Evolutionary conservation across 768 basidiomycete species (phyloP), one percentile per base, ranked within the genome.

Genomic region (Lactifluus subvellereus): DNA sequence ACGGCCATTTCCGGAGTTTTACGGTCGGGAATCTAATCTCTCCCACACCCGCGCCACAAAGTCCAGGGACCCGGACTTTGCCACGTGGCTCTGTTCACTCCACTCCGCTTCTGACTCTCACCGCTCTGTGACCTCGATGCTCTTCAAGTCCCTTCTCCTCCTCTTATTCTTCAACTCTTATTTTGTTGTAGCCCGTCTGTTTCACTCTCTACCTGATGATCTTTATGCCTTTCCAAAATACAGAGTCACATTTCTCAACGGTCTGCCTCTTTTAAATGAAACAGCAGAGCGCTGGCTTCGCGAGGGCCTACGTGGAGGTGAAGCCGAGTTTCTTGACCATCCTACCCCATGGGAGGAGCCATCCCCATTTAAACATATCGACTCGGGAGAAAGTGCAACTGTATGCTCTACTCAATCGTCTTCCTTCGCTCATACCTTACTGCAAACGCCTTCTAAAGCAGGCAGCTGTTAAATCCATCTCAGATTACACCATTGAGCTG

Each of bases 201-300:
- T 86, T 33, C 85, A 90, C 70, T 84, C 87, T 9, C 79, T 91
- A 51, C 90, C 91, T 33, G 88, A 92, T 69, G 91, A 94, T 69
- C 78, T 84, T 16, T 82, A 84, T 72, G 86, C 91, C 0, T 91
- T 87, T 71, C 92, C 91, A 66, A 94, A 94, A 72, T 88, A 84
- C 71, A 81, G 83, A 47, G 86, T 94, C 64, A 76, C 84, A 45
- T 94, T 90, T 74, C 82, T 94, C 70, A 89, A 90, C 71, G 81
- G 82, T 61, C 81, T 85, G n/a, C 91, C 91, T 32, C 75, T 94
- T 66, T 73, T 79, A 30, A 86, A 87, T 68, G 77, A 87, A 53
- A 90, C 89, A 1, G 91, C 88, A 4, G 76, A 86, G 65, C 79
- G 79, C 38, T 94, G 92, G 92, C 80, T 92, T 14, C 74, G 75